Base-by-base conservation (phyloP, 495 filamentous ascomycete genomes). In the Neurospora sp. region DNA sequence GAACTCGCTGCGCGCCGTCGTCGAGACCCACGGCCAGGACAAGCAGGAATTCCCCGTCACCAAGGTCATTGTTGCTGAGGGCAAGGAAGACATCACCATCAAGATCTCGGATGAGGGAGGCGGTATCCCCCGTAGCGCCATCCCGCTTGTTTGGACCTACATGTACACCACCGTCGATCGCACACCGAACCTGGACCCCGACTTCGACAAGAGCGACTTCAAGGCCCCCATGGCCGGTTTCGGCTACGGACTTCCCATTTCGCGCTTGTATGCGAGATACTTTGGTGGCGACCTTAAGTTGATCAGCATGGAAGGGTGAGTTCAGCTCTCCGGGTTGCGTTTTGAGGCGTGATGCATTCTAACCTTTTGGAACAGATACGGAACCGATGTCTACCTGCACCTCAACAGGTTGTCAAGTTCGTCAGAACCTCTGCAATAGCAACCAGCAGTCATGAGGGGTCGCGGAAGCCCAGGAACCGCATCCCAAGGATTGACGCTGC, bases 161-260 rank as follows among this genome's bases (percentile, higher is more conserved):
- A 99, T 98, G 96, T 99, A 98, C 78, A 99, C 96, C 22, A 99
- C 96, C 10, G 95, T 99, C 53, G 96, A 98, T 81, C 90, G 94
- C 73, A 98, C 96, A 4, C 96, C 96, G 6, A 96, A 89, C 77
- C 85, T 99, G 68, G 96, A 99, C 78, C 96, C 96, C 14, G 94
- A 98, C 80, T 98, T 98, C 82, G 94, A 99, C 82, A 97, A 98
- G 84, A 97, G 92, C 82, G 96, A 99, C 81, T 99, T 99, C 86
- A 99, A 99, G 82, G 96, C 96, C 18, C 96, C 96, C 3, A 99
- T 99, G 96, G 96, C 96, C 69, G 96, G 96, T 2, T 99, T 99
- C 78, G 96, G 96, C 22, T 99, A 99, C 77, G 96, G 96, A 18
- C 79, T 99, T 73, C 96, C 96, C 0, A 97, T 99, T 75, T 94